Evolutionary conservation across 768 basidiomycete species (phyloP).

Genomic region (Suillus occidentalis): DNA sequence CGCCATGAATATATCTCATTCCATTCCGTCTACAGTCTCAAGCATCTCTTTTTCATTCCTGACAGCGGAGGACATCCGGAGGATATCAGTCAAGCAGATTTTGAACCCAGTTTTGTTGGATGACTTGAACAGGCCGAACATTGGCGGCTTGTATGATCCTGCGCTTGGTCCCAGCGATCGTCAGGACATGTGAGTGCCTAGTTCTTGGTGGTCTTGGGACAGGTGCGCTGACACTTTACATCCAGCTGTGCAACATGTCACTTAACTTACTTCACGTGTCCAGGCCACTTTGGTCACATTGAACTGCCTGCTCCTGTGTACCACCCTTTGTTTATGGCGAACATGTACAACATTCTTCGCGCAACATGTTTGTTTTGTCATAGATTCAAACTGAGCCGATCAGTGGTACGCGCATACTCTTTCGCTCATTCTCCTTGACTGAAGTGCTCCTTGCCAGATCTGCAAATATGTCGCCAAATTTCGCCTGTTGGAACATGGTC

Average conservation of each 20-base stretch:
- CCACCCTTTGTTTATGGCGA: slow-evolving; percentile 93
- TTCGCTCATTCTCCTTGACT: slow-evolving; percentile 14
- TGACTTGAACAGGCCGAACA: slow-evolving; percentile 88
- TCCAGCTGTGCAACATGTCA: slow-evolving; percentile 90
- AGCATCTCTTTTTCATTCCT: slow-evolving; percentile 94
- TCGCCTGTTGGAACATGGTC: slow-evolving; percentile 84
- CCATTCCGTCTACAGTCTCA: slow-evolving; percentile 81
- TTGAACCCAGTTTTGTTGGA: slow-evolving; percentile 91
- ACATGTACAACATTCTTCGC: slow-evolving; percentile 84
- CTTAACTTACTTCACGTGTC: slow-evolving; percentile 91
- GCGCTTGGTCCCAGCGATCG: slow-evolving; percentile 88
- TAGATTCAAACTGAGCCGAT: slow-evolving; percentile 76
- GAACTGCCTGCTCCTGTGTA: slow-evolving; percentile 94
- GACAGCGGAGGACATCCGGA: slow-evolving; percentile 80
- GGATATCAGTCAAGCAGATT: slow-evolving; percentile 97
- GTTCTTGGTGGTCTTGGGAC: slow-evolving; percentile 2
- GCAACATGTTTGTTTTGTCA: slow-evolving; percentile 95
- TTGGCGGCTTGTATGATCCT: slow-evolving; percentile 93
- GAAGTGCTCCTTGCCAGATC: slow-evolving; percentile 44
- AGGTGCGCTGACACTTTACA: slow-evolving; percentile 13
- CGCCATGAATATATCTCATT: slow-evolving; percentile 86
- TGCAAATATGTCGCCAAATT: slow-evolving; percentile 86
- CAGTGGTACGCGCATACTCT: slow-evolving; percentile 50
- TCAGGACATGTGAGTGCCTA: slow-evolving; percentile 79
- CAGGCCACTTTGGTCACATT: slow-evolving; percentile 98